Evolutionary conservation across 805 yeast species (phyloP), one percentile per base, ranked within the genome.

Genomic region (Suhomyces xylopsoci): DNA sequence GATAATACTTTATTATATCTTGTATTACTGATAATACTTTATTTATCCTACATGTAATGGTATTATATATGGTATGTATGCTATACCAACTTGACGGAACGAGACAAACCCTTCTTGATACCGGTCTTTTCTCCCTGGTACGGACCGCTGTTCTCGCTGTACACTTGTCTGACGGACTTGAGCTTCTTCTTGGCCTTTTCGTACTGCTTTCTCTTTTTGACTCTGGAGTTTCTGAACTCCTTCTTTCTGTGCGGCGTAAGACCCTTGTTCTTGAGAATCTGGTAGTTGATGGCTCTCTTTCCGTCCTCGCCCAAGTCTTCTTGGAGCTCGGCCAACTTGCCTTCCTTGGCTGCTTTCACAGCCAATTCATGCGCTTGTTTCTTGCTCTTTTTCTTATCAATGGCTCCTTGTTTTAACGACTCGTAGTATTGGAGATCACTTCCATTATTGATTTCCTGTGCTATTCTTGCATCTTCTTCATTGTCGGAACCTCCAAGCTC

Each of bases 191-290:
- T 85, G 26, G 99, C 99, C 68, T 82, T 80, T 58, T 90, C 98
- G 77, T 88, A 94, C 83, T 90, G 90, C 84, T 85, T 89, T 80
- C 99, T 88, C 96, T 93, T 94, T 81, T 94, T 94, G 63, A 94
- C 98, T 75, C 99, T 87, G 43, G 98, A 83, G 69, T 94, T 94
- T 73, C 97, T 83, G 78, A 88, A 84, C 59, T 90, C 97, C 80
- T 94, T 94, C 78, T 89, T 88, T 68, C 97, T 82, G 70, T 86
- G 88, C 17, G 96, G 93, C 1, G 97, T 92, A 57, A 94, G 83
- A 65, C 99, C 99, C 77, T 90, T 92, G 77, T 94, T 94, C 81
- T 93, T 94, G 74, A 90, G 79, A 57, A 94, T 94, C 77, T 93
- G 98, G 74, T 87, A 94, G 68, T 88, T 90, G 63, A 94, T 80